Percentiles rank a stretch among this genome's conserved stretches.
Conservation (phyloP, 257 asterid species). For the Hygrophila difformis region DNA sequence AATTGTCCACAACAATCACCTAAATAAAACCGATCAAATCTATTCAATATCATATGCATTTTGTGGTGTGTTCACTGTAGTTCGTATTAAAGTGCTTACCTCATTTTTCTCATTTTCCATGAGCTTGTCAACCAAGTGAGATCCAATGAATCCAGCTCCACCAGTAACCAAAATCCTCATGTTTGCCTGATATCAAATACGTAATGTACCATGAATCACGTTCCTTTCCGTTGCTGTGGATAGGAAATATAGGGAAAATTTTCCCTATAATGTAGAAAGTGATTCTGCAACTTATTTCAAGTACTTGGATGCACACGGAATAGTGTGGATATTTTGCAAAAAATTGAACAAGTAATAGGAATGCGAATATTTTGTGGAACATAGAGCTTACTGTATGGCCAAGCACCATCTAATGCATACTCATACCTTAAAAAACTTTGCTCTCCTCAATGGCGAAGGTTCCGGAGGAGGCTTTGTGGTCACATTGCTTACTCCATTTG, state of each 20-base stretch:
- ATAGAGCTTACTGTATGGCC: too few species aligned
- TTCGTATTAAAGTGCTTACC: constrained; percentile 29
- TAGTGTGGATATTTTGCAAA: too few species aligned
- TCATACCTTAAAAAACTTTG: constrained; percentile 76
- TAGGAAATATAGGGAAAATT: background rate
- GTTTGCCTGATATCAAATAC: constrained; percentile 54
- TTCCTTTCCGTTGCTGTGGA: background rate
- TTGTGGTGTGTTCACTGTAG: background rate
- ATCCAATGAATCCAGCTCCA: constrained; percentile 99
- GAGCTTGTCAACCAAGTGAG: constrained; percentile 91
- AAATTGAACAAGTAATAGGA: too few species aligned
- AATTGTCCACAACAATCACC: constrained; percentile 94
- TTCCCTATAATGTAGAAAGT: too few species aligned
- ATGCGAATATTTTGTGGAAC: too few species aligned
- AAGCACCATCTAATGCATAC: too few species aligned
- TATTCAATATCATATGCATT: background rate
- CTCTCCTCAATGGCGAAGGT: constrained; percentile 91
- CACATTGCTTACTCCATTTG: constrained; percentile 46
- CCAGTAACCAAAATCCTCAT: constrained; percentile 96
- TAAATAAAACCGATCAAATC: constrained; percentile 13
- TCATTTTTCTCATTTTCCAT: constrained; percentile 96
- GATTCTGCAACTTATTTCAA: too few species aligned
- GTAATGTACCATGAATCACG: constrained; percentile 4
- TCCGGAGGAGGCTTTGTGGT: constrained; percentile 86
- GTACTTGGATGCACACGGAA: too few species aligned